Evolutionary conservation across 2,329 filamentous ascomycete species (phyloP), one percentile per base, ranked within the genome.

Genomic region (Aspergillus costaricaensis): DNA sequence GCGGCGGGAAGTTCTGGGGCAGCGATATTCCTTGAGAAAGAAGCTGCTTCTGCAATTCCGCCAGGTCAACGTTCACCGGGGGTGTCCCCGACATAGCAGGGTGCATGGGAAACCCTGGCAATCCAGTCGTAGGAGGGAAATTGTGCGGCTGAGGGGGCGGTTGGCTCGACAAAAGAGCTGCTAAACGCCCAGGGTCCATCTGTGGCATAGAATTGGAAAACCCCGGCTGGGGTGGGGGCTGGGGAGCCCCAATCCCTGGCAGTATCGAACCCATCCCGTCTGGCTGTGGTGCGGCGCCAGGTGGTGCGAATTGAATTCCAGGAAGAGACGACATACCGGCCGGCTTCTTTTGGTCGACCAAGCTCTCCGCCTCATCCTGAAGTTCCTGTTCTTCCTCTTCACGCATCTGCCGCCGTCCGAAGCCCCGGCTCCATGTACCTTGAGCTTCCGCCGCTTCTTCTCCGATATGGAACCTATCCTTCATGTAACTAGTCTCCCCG

Each of bases 381-480:
- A 90, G 83, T 76, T 98, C 93, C 72, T 94, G 91, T 72, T 97
- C 92, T 75, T 98, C 95, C 69, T 97, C 92, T 69, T 96, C 93
- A 66, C 92, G 90, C 68, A 90, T 86, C 76, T 95, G 89, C 51
- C 88, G 86, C 32, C 90, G 87, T 58, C 90, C 88, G 60, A 90
- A 89, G 41, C 91, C 88, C 30, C 91, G 87, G 72, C 93, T 92
- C 86, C 91, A 97, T 1, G 93, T 97, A n/a, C 95, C 95, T 74
- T 95, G 91, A 0, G 92, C 92, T 78, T 97, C 93, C 25, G 94
- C 94, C 0, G 92, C 93, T 7, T 91, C 88, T 77, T 97, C 93
- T 52, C 95, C 95, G 64, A 98, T 95, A 73, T 99, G 95, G 76
- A 96, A 97, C 60, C 92, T 87, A 78, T 99, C 95, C 71, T 93